Base-by-base conservation (phyloP, 495 filamentous ascomycete species). In the Pseudomonodictys pantanalensis region DNA sequence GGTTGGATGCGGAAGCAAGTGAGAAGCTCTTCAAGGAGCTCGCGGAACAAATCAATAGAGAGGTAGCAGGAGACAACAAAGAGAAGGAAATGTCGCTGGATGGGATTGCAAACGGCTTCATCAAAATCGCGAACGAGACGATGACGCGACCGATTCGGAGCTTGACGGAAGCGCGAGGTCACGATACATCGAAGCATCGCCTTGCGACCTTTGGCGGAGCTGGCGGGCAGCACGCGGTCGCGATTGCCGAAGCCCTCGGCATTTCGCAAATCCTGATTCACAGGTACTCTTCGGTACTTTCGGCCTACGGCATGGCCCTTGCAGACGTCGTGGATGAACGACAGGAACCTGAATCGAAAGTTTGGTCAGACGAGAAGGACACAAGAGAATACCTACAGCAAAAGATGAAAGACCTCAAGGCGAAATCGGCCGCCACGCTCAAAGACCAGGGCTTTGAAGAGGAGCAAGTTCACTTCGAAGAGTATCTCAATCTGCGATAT, bases 301-400 rank as follows among this genome's bases (percentile, higher is more conserved):
- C 91, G 0, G 93, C 93, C 2, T 98, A 97, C 62, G 93, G 93
- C 15, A 97, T 98, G 92, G 91, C 91, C 2, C 72, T 98, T 22
- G 93, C 93, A 4, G 92, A 98, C 68, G 91, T 96, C 0, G 92
- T 97, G 11, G 88, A 96, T 47, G 93, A 98, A 72, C 78, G 84
- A 30, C 92, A 97, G 66, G 90, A 92, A 64, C 93, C 93, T 6
- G 90, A 91, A 41, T 93, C 91, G 3, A 83, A 81, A n/a, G 81
- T 89, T 2, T 92, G 89, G 86, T 73, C 74, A 8, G 81, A 83
- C n/a, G 79, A 79, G 18, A 73, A 78, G 11, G 69, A 73, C 12
- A 66, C 71, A 3, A 56, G 66, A 23, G 57, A 69, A 45, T 70
- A 73, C 50, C 60, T 79, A 43, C 58, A 76, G 48, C 39, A 64